phyloP scores from a whole-genome alignment of 441 rosid species.

The Isatis lusitanica region DNA sequence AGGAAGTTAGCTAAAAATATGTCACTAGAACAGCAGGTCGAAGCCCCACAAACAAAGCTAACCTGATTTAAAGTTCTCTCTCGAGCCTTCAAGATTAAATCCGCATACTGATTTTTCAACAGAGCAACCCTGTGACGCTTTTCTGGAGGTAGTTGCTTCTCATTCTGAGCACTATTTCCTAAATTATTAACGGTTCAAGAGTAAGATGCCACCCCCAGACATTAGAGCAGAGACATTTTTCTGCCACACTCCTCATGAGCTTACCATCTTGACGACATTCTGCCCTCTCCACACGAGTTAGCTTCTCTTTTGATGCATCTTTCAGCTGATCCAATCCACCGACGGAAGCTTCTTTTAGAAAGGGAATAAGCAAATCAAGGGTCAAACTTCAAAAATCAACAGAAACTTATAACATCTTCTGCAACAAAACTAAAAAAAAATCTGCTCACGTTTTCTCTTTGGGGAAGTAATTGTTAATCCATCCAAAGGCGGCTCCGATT shows the following conservation, averaged over 20 bases:
- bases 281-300: conserved; percentile 39
- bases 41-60: conserved; percentile 9
- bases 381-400: not conserved
- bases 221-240: conserved; percentile 46
- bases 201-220: conserved; percentile 55
- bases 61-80: conserved; percentile 85
- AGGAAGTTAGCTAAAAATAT: not conserved
- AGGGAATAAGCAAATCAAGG: not conserved
- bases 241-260: conserved; percentile 42
- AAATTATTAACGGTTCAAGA: conserved; percentile 48
- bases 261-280: conserved; percentile 76
- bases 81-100: conserved; percentile 74
- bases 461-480: conserved; percentile 40
- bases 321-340: conserved; percentile 43
- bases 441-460: conserved; percentile 57
- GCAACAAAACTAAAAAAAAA: not conserved
- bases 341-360: conserved; percentile 42
- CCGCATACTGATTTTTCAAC: conserved; percentile 77
- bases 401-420: not conserved
- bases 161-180: conserved; percentile 81
- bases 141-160: conserved; percentile 82
- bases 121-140: conserved; percentile 89
- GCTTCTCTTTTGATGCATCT: conserved; percentile 44
- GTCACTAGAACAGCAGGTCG: not conserved
- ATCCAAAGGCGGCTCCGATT: conserved; percentile 40